These are phyloP conservation scores for Hibiscus mutabilis DNA, from an alignment of 345 rosid species.

Conservation along the genomic window DNA sequence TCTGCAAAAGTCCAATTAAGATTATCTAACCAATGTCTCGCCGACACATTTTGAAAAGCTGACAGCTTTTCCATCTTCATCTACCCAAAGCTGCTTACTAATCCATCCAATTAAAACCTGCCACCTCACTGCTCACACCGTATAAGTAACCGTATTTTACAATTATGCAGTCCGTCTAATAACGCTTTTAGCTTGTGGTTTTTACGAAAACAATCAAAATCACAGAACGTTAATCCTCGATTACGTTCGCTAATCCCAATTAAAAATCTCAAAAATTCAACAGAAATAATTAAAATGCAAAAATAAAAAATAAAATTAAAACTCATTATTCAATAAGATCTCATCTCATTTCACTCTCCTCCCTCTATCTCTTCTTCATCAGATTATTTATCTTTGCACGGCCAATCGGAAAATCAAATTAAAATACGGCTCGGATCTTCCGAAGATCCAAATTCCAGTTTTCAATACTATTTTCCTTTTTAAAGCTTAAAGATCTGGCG, in stretches of 20 bases:
- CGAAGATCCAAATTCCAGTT: slow-evolving; percentile 5
- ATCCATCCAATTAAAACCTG: background rate
- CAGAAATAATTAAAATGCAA: background rate
- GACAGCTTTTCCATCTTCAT: background rate
- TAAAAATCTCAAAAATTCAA: slow-evolving; percentile 4
- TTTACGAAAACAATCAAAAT: background rate
- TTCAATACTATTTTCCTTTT: slow-evolving; percentile 9
- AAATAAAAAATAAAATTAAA: background rate
- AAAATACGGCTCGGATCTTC: slow-evolving; percentile 29
- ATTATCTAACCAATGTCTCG: too few species aligned
- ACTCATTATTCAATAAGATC: background rate
- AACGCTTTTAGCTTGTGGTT: background rate
- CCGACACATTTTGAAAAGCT: too few species aligned
- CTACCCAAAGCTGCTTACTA: background rate
- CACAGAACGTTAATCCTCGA: background rate
- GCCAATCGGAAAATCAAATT: slow-evolving; percentile 23
- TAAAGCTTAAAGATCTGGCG: slow-evolving; percentile 18
- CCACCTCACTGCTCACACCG: background rate
- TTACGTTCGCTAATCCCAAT: slow-evolving; percentile 4
- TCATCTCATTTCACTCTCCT: background rate
- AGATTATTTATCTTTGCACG: slow-evolving; percentile 17
- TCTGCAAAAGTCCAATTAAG: too few species aligned
- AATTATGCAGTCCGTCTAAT: background rate
- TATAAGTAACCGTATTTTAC: background rate
- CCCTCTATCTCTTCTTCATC: slow-evolving; percentile 13